Percentiles rank a stretch among this genome's conserved stretches.
phyloP scores from a whole-genome alignment of 2,329 filamentous ascomycete species.

The Fusarium incarnatum region DNA sequence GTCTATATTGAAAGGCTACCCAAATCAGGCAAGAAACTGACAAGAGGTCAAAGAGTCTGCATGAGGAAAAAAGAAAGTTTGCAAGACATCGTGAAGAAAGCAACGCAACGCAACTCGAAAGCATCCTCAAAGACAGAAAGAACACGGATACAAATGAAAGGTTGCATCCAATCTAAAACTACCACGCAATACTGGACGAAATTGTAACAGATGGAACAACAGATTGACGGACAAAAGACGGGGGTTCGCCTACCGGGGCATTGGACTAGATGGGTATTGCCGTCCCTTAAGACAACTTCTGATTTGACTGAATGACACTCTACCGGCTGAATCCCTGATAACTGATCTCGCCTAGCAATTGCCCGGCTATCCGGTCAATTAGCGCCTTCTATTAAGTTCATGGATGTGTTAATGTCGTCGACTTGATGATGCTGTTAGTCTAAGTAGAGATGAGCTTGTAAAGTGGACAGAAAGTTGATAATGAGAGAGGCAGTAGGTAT shows the following conservation, averaged over 20 bases:
- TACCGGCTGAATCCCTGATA: conserved; percentile 20
- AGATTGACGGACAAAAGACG: conserved; percentile 27
- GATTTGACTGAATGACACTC: conserved; percentile 24
- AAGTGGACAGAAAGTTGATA: conserved; percentile 19
- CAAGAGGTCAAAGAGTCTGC: conserved; percentile 9
- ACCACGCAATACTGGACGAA: conserved; percentile 12
- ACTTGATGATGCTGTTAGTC: conserved; percentile 3
- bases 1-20: not conserved
- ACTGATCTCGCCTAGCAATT: conserved; percentile 36
- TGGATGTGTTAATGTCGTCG: conserved; percentile 2
- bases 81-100: conserved; percentile 12
- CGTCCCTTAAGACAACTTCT: conserved; percentile 8
- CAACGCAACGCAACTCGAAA: conserved; percentile 19
- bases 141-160: not conserved
- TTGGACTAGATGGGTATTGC: conserved; percentile 10
- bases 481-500: not conserved
- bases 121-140: conserved; percentile 3
- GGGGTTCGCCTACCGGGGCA: conserved; percentile 34
- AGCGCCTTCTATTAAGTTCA: conserved; percentile 12
- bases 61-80: conserved; percentile 17
- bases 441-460: conserved; percentile 15
- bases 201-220: conserved; percentile 3
- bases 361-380: conserved; percentile 12
- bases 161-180: conserved; percentile 3
- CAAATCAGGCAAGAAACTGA: not conserved